Base-by-base conservation (phyloP, 1,139 yeast genomes). In the Nadsonia commutata region DNA sequence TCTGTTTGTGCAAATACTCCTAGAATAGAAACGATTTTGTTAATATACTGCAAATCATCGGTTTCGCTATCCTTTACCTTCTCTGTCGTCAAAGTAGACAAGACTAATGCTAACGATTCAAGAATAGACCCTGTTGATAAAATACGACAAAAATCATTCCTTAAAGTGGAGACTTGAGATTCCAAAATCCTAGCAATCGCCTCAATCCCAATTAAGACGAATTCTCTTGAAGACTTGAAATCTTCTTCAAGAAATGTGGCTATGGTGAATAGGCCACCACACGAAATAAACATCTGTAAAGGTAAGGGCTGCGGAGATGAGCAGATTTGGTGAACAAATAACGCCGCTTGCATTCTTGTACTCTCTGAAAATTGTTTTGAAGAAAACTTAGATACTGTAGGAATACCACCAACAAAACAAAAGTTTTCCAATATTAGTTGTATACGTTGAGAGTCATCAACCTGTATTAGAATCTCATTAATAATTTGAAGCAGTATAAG, bases 341-440 rank as follows among this genome's bases (percentile, higher is more conserved):
- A 55, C 1, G 68, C 72, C 6, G 74, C 73, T 50, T 69, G 70
- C 16, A 60, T 49, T 43, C 78, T 63, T 3, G 71, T 63, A 8
- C 56, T 58, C 5, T 55, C 45, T 18, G 65, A 65, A 49, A 61
- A 66, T 2, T 66, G 61, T 20, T 58, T 58, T 31, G 61, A 62
- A 13, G 72, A 57, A 48, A 73, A 68, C 43, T 66, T 67, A 0
- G 73, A 66, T 1, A 76, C 58, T 18, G 67, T 55, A 0, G 80
- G 76, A 18, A 77, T 68, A 0, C 82, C 82, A 2, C 81, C 81
- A 40, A 75, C 58, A 31, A 72, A 58, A 48, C 78, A 71, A 47
- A 74, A 71, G 52, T 66, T 72, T 47, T 73, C 78, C 49, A 72
- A 63, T 36, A 65, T 67, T 8, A 59, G 58, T 2, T 56, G 33